A percentile compares a stretch with the other conserved stretches of the same genome.
phyloP scores from a whole-genome alignment of 139 green algal species.

The Auxenochlorella protothecoides region DNA sequence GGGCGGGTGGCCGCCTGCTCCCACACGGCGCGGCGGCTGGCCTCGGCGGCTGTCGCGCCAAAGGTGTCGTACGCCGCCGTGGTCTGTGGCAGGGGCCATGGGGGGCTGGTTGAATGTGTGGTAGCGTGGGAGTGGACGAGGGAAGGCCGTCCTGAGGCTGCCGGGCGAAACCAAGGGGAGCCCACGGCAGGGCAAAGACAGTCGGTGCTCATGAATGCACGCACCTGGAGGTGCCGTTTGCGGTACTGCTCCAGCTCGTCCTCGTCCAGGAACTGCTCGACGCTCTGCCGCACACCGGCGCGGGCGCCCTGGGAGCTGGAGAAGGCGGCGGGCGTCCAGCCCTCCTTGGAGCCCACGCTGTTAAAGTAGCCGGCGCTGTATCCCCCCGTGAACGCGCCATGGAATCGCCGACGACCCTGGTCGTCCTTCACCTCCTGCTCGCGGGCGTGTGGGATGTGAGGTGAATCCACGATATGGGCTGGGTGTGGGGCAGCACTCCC shows the following conservation, averaged over 20 bases:
- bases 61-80: constrained; percentile 75
- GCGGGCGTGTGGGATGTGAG: too few species aligned
- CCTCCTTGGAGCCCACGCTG: constrained; percentile 75
- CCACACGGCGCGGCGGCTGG: constrained; percentile 11
- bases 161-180: neutral
- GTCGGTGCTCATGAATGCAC: too few species aligned
- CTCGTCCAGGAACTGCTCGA: constrained; percentile 91
- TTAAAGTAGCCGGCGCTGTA: constrained; percentile 93
- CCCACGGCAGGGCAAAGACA: too few species aligned
- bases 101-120: neutral
- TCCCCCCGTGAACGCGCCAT: constrained; percentile 93
- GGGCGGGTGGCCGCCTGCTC: constrained; percentile 15
- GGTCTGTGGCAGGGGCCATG: neutral
- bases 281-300: constrained; percentile 34
- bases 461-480: too few species aligned
- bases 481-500: too few species aligned
- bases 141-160: neutral
- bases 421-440: constrained; percentile 72
- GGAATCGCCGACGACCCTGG: constrained; percentile 69
- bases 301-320: constrained; percentile 45
- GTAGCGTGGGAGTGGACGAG: neutral
- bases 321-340: constrained; percentile 73
- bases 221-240: constrained; percentile 12
- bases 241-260: constrained; percentile 72
- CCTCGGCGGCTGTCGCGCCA: constrained; percentile 37